phyloP scores from a whole-genome alignment of 2,329 filamentous ascomycete genomes.

The Corynespora cassiicola region DNA sequence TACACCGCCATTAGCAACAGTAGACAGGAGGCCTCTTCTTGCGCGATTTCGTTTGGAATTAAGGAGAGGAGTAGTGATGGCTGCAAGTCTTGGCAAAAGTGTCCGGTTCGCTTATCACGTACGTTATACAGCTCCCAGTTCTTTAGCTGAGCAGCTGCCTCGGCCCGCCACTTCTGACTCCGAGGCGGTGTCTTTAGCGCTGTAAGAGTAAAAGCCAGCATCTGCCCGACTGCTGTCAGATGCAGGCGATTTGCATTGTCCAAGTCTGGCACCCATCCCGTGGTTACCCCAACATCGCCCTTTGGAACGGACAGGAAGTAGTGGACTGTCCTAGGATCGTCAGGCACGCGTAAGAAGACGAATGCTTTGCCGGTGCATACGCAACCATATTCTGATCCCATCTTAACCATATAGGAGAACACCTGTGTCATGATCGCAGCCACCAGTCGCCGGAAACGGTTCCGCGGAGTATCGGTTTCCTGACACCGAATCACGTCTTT shows the following conservation, averaged over 20 bases:
- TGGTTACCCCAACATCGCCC: constrained; percentile 32
- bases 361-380: constrained; percentile 53
- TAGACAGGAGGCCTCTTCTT: too few relatives aligned
- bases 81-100: too few relatives aligned
- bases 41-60: too few relatives aligned
- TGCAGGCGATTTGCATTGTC: constrained; percentile 14
- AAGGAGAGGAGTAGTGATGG: too few relatives aligned
- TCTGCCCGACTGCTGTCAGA: constrained; percentile 20
- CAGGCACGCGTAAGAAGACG: constrained; percentile 51
- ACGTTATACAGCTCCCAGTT: too few relatives aligned
- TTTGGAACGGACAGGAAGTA: constrained; percentile 42
- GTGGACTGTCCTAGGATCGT: constrained; percentile 33
- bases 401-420: constrained; percentile 59
- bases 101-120: too few relatives aligned
- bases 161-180: constrained; percentile 10
- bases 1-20: too few relatives aligned
- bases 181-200: constrained; percentile 13
- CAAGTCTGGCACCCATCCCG: constrained; percentile 18
- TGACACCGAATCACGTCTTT: constrained; percentile 44
- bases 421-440: constrained; percentile 55
- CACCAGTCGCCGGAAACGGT: too few relatives aligned
- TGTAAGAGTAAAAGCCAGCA: constrained; percentile 20
- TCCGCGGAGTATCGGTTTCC: constrained; percentile 40
- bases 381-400: constrained; percentile 52
- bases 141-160: constrained; percentile 9